Conservation (phyloP, 108 stramenopile species). For the Aurantiochytrium sp. region DNA sequence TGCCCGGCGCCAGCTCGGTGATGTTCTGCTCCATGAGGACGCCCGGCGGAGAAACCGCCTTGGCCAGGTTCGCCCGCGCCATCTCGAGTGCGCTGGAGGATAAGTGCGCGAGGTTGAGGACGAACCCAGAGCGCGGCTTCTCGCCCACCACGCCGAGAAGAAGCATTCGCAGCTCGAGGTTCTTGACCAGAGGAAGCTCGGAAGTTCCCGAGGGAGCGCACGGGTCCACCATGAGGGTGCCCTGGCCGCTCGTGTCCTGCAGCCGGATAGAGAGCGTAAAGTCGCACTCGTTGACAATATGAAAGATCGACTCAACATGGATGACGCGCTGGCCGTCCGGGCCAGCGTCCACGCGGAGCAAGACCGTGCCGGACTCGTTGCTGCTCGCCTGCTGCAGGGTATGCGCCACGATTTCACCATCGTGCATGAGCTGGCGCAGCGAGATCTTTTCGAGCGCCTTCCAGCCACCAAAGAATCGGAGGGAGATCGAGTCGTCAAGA, state of each 20-base stretch:
- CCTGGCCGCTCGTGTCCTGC: not conserved
- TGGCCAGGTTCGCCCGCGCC: not conserved
- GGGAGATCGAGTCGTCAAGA: not conserved
- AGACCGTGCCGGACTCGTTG: not conserved
- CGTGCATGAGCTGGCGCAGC: not conserved
- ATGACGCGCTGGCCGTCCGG: not conserved
- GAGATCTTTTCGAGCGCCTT: not conserved
- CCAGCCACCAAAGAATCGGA: constrained; percentile 11
- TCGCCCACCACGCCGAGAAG: not conserved
- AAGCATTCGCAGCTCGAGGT: not conserved
- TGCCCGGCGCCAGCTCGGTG: constrained; percentile 8
- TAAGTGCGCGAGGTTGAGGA: not conserved
- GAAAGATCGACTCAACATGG: not conserved
- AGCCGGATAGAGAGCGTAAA: not conserved
- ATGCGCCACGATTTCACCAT: not conserved
- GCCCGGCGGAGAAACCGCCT: not conserved
- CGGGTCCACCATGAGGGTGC: not conserved
- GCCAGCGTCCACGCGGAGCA: not conserved
- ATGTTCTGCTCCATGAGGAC: not conserved
- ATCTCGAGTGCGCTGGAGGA: not conserved
- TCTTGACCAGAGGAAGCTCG: not conserved
- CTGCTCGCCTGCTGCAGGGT: not conserved
- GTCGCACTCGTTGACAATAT: not conserved
- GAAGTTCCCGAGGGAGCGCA: not conserved
- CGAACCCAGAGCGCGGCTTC: not conserved